Base-by-base conservation (phyloP, 257 asterid species). In the Cruciata laevipes region DNA sequence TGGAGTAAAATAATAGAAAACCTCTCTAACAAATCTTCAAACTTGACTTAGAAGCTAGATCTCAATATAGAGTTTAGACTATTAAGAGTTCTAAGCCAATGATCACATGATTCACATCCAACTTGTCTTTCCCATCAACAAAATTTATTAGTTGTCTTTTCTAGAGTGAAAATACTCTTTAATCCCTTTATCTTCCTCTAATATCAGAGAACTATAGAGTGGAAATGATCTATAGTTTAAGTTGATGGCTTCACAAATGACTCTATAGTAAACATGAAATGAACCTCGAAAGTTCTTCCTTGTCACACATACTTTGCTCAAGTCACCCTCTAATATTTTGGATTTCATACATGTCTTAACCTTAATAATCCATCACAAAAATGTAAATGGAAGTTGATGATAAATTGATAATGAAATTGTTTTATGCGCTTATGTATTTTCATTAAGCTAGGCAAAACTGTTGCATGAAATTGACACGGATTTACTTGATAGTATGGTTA, bases 21-120 rank as follows among this genome's bases (percentile, higher is more conserved):
- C 56, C 56, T 9, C 52, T 44, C 11, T 14, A 44, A 44, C 14
- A 49, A 49, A 13, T 52, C 58, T 53, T 18, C 59, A 53, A 53
- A 53, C 59, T 18, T 53, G 25, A n/a, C 59, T 53, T 53, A 53
- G 59, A 53, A 18, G 59, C 59, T 17, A 53, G 59, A 53, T 53
- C 25, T 44, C 23, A 53, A 13, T 18, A 20, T 53, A 4, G n/a
- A 18, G 25, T n/a, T 6, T 20, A 18, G 58, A 52, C 58, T 52
- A 10, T 51, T 20, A 6, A 5, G 23, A 52, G 58, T 52, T 52
- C 25, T 12, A 52, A 52, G 58, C 58, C 58, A 52, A 6, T 52
- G 58, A 20, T 52, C n/a, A 52, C 30, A 27, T 27, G 2, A 27
- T 27, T 27, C 52, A 44, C 56, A 51, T 11, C 56, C 56, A 51